A percentile compares a stretch with the other conserved stretches of the same genome.
These are phyloP conservation scores for Helicostylum pulchrum DNA, from an alignment of 192 early-diverging fungal species.

Conservation along the genomic window DNA sequence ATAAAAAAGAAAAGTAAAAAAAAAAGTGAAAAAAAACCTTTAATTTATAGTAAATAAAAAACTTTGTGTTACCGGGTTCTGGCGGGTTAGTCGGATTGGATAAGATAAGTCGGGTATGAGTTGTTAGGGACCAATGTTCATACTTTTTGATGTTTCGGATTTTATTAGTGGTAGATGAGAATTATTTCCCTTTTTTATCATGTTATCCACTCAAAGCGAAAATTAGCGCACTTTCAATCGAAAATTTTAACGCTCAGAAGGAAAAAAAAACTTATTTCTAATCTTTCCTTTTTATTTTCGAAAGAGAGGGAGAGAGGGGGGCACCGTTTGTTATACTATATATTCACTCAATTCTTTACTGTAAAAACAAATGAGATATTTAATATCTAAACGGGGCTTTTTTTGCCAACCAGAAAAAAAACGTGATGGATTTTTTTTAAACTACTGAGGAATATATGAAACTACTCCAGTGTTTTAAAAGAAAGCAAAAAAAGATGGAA, in stretches of 20 bases:
- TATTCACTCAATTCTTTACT: too few species aligned
- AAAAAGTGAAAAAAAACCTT: slow-evolving; percentile 1
- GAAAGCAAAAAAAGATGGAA: too few species aligned
- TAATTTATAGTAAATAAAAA: slow-evolving; percentile 10
- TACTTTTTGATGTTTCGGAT: slow-evolving; percentile 9
- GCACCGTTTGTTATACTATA: too few species aligned
- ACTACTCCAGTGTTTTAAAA: too few species aligned
- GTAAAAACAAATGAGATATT: too few species aligned
- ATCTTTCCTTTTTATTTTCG: neutral
- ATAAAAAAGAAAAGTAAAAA: neutral
- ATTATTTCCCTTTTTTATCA: slow-evolving; percentile 1
- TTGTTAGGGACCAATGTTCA: neutral
- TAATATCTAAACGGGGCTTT: too few species aligned
- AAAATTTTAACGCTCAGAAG: too few species aligned
- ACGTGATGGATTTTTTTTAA: too few species aligned
- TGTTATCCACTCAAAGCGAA: too few species aligned
- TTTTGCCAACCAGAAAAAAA: too few species aligned
- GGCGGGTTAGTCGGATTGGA: slow-evolving; percentile 4
- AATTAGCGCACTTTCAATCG: too few species aligned
- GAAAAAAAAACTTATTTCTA: neutral
- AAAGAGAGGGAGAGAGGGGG: neutral
- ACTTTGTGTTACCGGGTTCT: neutral
- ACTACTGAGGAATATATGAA: too few species aligned
- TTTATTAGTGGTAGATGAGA: slow-evolving; percentile 2
- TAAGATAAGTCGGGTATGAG: slow-evolving; percentile 13